A percentile compares a stretch with the other conserved stretches of the same genome.
Conservation (phyloP, 169 alveolate genomes). For the Cyclospora cayetanensis region DNA sequence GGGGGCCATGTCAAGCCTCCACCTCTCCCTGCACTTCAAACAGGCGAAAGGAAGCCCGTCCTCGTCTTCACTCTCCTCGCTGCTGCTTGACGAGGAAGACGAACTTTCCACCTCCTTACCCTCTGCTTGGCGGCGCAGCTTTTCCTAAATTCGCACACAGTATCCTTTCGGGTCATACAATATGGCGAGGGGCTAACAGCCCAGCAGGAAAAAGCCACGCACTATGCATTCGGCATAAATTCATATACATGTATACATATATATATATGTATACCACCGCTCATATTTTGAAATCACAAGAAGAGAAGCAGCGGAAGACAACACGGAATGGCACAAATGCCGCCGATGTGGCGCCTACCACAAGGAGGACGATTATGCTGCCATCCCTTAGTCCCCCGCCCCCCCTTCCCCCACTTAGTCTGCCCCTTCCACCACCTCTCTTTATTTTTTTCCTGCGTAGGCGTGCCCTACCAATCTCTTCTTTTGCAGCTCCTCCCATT, state of each 20-base stretch:
- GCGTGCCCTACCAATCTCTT: conserved; percentile 76
- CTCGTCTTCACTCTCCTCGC: conserved; percentile 72
- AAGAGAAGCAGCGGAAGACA: neutral
- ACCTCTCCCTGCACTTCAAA: conserved; percentile 87
- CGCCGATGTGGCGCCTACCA: too few relatives aligned
- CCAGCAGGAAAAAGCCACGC: too few relatives aligned
- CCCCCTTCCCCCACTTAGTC: too few relatives aligned
- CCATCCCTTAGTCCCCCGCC: too few relatives aligned
- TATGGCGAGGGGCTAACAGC: too few relatives aligned
- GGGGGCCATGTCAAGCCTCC: conserved; percentile 87
- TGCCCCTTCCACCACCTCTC: too few relatives aligned
- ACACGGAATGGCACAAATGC: neutral
- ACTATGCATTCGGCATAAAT: neutral
- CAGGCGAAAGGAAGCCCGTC: conserved; percentile 83
- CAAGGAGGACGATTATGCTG: too few relatives aligned
- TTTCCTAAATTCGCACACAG: neutral
- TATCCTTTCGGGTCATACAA: too few relatives aligned
- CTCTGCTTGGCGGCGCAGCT: conserved; percentile 42
- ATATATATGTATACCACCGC: neutral
- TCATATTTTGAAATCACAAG: too few relatives aligned
- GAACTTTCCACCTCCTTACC: neutral
- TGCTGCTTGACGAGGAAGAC: conserved; percentile 55
- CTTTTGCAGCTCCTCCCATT: conserved; percentile 90
- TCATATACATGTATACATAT: neutral
- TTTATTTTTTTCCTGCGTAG: neutral